These are phyloP conservation scores for Sequoiadendron giganteum DNA, from an alignment of 75 land plant genomes.

Conservation along the genomic window DNA sequence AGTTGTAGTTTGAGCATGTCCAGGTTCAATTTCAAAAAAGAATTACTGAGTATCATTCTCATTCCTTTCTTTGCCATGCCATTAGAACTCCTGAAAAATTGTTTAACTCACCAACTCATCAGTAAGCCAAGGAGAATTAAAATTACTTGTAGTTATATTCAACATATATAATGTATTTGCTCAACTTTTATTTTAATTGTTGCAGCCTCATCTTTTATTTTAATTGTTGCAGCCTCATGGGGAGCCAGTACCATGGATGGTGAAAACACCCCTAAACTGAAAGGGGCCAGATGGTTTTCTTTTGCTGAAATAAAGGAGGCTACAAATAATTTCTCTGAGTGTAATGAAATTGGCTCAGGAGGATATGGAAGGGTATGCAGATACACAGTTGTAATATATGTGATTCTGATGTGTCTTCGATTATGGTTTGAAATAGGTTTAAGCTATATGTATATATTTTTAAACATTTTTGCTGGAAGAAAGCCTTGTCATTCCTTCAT, in stretches of 20 bases:
- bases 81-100: background rate
- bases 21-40: background rate
- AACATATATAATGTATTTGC: background rate
- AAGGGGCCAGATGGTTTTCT: conserved; percentile 44
- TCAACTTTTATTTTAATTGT: background rate
- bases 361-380: conserved; percentile 46
- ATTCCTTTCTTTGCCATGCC: background rate
- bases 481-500: background rate
- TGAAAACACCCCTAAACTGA: conserved; percentile 22
- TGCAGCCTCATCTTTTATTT: conserved; percentile 44
- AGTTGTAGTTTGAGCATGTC: background rate
- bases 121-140: background rate
- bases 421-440: background rate
- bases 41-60: background rate
- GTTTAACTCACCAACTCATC: background rate
- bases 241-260: conserved; percentile 4
- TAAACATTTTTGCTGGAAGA: background rate
- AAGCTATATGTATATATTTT: background rate
- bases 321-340: conserved; percentile 36
- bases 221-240: conserved; percentile 58
- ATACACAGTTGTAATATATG: background rate
- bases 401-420: background rate
- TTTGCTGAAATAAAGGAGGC: conserved; percentile 33
- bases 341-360: conserved; percentile 42
- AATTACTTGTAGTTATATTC: background rate